Evolutionary conservation across 495 filamentous ascomycete species (phyloP).

Genomic region (Aspergillus hancockii): DNA sequence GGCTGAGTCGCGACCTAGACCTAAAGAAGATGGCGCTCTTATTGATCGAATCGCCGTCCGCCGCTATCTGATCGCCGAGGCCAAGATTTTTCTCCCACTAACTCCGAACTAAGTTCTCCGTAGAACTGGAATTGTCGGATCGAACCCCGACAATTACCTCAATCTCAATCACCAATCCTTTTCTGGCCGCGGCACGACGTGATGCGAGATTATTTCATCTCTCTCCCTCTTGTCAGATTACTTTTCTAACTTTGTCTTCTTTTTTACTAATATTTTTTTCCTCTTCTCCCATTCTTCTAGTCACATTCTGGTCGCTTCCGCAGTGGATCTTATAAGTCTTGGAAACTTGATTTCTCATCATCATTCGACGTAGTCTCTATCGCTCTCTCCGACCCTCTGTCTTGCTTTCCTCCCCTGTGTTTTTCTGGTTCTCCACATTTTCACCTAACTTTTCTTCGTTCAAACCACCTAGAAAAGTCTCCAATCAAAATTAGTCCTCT

Average conservation of each 20-base stretch:
- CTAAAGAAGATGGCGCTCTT: background rate
- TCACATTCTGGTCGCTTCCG: conserved; percentile 1
- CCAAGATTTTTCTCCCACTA: conserved; percentile 1
- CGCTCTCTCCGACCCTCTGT: background rate
- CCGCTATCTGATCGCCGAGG: background rate
- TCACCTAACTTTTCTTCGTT: conserved; percentile 1
- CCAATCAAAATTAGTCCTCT: too few relatives aligned
- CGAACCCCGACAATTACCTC: conserved; percentile 1
- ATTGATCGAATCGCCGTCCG: background rate
- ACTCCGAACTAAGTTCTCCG: background rate
- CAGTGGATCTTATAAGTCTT: conserved; percentile 1
- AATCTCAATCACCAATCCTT: background rate
- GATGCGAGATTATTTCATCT: background rate
- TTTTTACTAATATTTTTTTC: background rate
- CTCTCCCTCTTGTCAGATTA: too few relatives aligned
- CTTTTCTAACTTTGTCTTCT: background rate
- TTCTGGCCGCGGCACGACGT: background rate
- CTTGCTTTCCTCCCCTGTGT: background rate
- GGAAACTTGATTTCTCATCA: conserved; percentile 1
- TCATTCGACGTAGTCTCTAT: background rate
- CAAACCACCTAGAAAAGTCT: background rate
- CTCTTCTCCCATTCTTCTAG: background rate
- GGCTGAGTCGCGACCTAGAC: background rate
- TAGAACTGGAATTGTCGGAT: background rate
- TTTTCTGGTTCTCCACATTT: background rate